A percentile compares a stretch with the other conserved stretches of the same genome.
phyloP scores from a whole-genome alignment of 129 eudicot genomes.

The Logfia minima region DNA sequence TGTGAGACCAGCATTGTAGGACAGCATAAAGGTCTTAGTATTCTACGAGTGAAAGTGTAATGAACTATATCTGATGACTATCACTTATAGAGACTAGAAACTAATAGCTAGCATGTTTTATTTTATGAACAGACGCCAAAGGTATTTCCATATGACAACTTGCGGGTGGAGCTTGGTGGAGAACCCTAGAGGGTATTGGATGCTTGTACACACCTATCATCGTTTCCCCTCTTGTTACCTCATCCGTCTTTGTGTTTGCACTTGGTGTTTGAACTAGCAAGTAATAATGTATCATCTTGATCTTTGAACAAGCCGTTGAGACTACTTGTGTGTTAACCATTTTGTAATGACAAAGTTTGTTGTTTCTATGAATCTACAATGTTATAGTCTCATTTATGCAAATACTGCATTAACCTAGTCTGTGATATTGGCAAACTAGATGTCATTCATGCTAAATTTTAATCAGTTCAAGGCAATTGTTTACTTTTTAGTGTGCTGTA shows the following conservation, averaged over 20 bases:
- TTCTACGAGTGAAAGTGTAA: neutral
- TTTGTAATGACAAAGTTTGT: slow-evolving; percentile 21
- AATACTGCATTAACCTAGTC: neutral
- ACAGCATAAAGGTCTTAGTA: neutral
- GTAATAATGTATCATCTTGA: slow-evolving; percentile 37
- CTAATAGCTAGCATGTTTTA: neutral
- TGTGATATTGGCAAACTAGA: neutral
- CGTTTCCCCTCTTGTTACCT: neutral
- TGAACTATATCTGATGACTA: neutral
- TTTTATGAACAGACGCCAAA: slow-evolving; percentile 68
- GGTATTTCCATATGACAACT: slow-evolving; percentile 90
- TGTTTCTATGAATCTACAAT: neutral
- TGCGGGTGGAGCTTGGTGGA: slow-evolving; percentile 96
- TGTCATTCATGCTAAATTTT: neutral
- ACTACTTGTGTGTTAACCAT: slow-evolving; percentile 5
- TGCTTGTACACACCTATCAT: slow-evolving; percentile 15
- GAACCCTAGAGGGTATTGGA: slow-evolving; percentile 61
- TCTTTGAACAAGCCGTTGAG: slow-evolving; percentile 26
- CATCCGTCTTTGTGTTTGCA: slow-evolving; percentile 24
- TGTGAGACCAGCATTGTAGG: neutral
- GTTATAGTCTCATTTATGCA: neutral
- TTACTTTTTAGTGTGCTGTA: too few species aligned
- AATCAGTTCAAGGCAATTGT: neutral
- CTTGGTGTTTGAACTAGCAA: slow-evolving; percentile 24
- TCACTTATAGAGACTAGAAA: neutral